Percentiles rank a stretch among this genome's conserved stretches.
These are phyloP conservation scores for Stephanodiscus triporus DNA, from an alignment of 108 stramenopile genomes.

Conservation along the genomic window DNA sequence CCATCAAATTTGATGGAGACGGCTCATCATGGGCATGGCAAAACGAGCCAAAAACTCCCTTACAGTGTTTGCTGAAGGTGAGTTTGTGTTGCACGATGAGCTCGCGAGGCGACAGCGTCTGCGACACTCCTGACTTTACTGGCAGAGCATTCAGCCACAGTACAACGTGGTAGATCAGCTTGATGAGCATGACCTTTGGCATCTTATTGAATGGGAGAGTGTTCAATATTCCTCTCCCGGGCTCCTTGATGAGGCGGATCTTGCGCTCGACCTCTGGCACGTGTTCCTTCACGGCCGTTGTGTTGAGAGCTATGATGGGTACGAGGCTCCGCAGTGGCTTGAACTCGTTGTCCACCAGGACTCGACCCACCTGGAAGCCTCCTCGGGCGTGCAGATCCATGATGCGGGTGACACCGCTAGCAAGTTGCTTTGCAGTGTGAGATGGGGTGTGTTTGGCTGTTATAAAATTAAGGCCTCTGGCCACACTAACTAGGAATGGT, in stretches of 20 bases:
- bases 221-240: background rate
- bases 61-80: conserved; percentile 34
- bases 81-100: conserved; percentile 15
- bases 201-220: conserved; percentile 10
- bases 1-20: conserved; percentile 12
- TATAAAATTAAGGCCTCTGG: conserved; percentile 27
- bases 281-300: conserved; percentile 30
- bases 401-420: background rate
- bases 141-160: conserved; percentile 38
- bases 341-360: conserved; percentile 30
- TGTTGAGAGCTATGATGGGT: conserved; percentile 11
- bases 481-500: conserved; percentile 41
- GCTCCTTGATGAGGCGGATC: conserved; percentile 21
- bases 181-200: conserved; percentile 11
- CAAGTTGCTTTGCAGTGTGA: conserved; percentile 13
- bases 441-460: conserved; percentile 27
- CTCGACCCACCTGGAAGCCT: conserved; percentile 10
- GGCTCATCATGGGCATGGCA: conserved; percentile 30
- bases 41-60: conserved; percentile 25
- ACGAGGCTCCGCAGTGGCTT: background rate
- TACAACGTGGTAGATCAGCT: conserved; percentile 16
- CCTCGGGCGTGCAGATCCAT: conserved; percentile 6
- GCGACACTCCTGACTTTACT: conserved; percentile 18
- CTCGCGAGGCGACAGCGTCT: conserved; percentile 8
- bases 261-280: conserved; percentile 21